phyloP scores from a whole-genome alignment of 768 basidiomycete species.

The Tricholoma furcatifolium region DNA sequence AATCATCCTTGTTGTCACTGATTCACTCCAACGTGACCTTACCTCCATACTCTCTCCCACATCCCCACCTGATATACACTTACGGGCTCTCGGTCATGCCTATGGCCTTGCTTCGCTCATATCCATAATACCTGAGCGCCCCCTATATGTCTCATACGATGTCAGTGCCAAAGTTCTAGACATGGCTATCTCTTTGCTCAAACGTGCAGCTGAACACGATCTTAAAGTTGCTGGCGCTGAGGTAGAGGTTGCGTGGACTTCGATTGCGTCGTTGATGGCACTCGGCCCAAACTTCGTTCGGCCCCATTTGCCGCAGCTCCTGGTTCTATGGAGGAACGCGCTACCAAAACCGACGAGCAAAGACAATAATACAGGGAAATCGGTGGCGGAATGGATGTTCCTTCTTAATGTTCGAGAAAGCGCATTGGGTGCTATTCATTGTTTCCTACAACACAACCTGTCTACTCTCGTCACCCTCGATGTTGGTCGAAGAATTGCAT shows the following conservation, averaged over 20 bases:
- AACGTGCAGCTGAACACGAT: slow-evolving; percentile 89
- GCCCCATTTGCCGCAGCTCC: slow-evolving; percentile 87
- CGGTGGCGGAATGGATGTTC: slow-evolving; percentile 84
- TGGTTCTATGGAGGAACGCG: slow-evolving; percentile 97
- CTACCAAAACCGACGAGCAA: slow-evolving; percentile 93
- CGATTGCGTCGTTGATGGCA: slow-evolving; percentile 87
- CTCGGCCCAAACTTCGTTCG: slow-evolving; percentile 93
- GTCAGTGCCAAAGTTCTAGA: slow-evolving; percentile 89
- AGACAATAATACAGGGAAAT: slow-evolving; percentile 66
- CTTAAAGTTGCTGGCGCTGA: slow-evolving; percentile 78
- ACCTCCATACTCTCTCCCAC: slow-evolving; percentile 68
- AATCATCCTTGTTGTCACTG: slow-evolving; percentile 72
- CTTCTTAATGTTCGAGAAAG: slow-evolving; percentile 88
- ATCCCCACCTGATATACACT: slow-evolving; percentile 66
- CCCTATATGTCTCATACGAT: slow-evolving; percentile 94
- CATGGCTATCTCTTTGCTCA: slow-evolving; percentile 86
- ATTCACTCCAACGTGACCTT: slow-evolving; percentile 83
- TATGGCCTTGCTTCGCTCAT: slow-evolving; percentile 89
- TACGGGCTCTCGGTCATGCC: slow-evolving; percentile 80
- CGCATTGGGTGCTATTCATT: slow-evolving; percentile 84
- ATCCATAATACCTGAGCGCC: slow-evolving; percentile 80
- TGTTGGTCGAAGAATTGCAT: slow-evolving; percentile 84
- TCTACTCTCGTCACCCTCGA: slow-evolving; percentile 82
- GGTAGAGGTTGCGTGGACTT: slow-evolving; percentile 92
- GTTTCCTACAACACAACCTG: slow-evolving; percentile 82